Evolutionary conservation across 2,329 filamentous ascomycete genomes (phyloP), one percentile per base, ranked within the genome.

Genomic region (Ascochyta koolunga): DNA sequence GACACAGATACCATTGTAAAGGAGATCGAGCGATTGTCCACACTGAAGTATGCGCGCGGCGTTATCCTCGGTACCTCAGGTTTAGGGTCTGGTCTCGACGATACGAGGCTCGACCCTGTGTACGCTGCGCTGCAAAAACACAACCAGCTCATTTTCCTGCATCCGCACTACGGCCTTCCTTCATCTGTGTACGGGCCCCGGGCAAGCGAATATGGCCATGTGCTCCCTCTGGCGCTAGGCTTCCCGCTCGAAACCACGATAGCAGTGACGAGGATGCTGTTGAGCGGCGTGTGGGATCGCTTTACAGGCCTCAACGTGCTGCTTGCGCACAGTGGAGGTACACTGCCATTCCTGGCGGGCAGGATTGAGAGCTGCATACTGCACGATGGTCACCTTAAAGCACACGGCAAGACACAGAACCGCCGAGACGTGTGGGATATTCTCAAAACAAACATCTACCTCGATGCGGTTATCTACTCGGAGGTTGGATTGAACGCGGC

Each of bases 221-320:
- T 96, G 0, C 80, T 97, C 2, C 90, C 92, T 0, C 79, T 97
- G 0, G 90, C 91, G 0, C 78, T 97, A 3, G 93, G 93, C 0
- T 96, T 96, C 70, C 92, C 93, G 0, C 84, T 97, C 62, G 93
- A 97, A 76, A 97, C 93, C 0, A 96, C 93, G 1, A 93, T 97
- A 64, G 91, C 92, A 0, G 87, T 96, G 2, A 86, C 90, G 4
- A 82, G 93, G 40, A 96, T 97, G 91, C 87, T 91, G 48, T 79
- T 97, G n/a, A 84, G 88, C 0, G 90, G 91, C 0, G 89, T 96
- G 0, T 96, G 95, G 73, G 91, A 96, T 72, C 81, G 84, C 9
- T 89, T 91, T 38, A 83, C 83, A 0, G 78, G 79, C 8, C 76
- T 97, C 57, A 81, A 85, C 19, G 86, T 97, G 68, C 79, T 97